Evolutionary conservation across 2,329 filamentous ascomycete genomes (phyloP), one percentile per base, ranked within the genome.

Genomic region (Cadophora luteo-olivacea): DNA sequence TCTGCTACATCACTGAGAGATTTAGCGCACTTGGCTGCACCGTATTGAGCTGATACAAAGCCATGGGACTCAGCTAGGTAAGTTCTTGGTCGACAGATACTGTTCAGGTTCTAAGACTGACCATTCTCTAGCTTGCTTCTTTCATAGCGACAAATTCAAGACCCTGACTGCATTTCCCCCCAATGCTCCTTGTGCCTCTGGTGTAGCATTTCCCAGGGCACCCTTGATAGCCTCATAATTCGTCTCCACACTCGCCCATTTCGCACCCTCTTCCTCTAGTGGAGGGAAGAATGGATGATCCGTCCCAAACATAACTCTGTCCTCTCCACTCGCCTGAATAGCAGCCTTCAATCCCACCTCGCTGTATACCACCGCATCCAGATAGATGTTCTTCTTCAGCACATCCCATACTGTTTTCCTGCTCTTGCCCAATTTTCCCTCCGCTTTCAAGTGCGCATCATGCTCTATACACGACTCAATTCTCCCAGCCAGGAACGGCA

Each of bases 211-310:
- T 0, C 81, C 82, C 48, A 89, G 82, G 0, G 86, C 83, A 11
- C 80, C 81, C 19, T 81, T 78, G n/a, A 90, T 87, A 6, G 88
- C 87, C 6, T 81, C 74, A 69, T 83, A 84, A 71, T 89, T 89
- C 48, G 83, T 83, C 64, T 81, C 86, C 3, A 92, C 90, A 76
- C 91, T 93, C 75, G 89, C 85, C 91, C 91, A 93, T 74, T 89
- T 85, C 48, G 84, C 85, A 71, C 87, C 83, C 68, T 88, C 87
- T 61, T 89, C 87, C 38, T 84, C 85, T 22, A 94, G 79, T 0
- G 92, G 92, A n/a, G 92, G 92, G 79, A 95, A 95, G 81, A 95
- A 94, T 0, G 92, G 92, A 78, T 94, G 91, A 77, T 94, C 92
- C 0, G 92, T 94, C 32, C 92, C 92, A 80, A 95, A 95, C 83